phyloP scores from a whole-genome alignment of 495 filamentous ascomycete genomes.

The Astrothelium subdiscretum region DNA sequence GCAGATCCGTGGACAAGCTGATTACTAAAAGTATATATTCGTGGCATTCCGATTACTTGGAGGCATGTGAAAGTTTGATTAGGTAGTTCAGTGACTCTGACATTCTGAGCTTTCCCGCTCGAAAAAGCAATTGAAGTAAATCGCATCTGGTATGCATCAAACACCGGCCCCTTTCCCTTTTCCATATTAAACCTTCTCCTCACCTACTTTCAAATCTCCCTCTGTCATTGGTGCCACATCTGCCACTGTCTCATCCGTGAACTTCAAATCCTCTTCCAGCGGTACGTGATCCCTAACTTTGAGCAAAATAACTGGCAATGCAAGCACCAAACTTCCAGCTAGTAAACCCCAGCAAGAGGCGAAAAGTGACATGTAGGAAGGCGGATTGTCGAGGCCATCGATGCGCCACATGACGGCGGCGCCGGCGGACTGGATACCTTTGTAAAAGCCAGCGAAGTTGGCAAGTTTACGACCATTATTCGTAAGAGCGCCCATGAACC shows the following conservation, averaged over 20 bases:
- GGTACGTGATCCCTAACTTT: slow-evolving; percentile 63
- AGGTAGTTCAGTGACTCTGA: too few relatives aligned
- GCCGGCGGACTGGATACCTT: slow-evolving; percentile 92
- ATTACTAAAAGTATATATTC: too few relatives aligned
- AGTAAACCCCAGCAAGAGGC: slow-evolving; percentile 61
- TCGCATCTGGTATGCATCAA: too few relatives aligned
- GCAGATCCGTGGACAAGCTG: too few relatives aligned
- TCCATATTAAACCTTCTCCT: background rate
- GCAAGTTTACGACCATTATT: slow-evolving; percentile 87
- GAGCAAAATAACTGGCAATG: slow-evolving; percentile 66
- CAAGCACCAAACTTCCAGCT: slow-evolving; percentile 56
- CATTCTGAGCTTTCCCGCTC: too few relatives aligned
- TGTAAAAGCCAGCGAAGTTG: slow-evolving; percentile 93
- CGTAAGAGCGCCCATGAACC: slow-evolving; percentile 84
- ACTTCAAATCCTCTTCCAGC: slow-evolving; percentile 68
- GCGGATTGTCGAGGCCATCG: slow-evolving; percentile 43
- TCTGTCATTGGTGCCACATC: slow-evolving; percentile 41
- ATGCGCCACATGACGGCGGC: slow-evolving; percentile 71
- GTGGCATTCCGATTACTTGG: too few relatives aligned
- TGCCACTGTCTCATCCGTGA: slow-evolving; percentile 65
- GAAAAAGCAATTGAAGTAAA: too few relatives aligned
- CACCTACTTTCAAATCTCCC: background rate
- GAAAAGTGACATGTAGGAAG: slow-evolving; percentile 45
- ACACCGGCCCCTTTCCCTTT: too few relatives aligned
- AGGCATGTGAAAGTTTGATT: too few relatives aligned